These are phyloP conservation scores for Candida loeiensis DNA, from an alignment of 805 yeast species.

Conservation along the genomic window DNA sequence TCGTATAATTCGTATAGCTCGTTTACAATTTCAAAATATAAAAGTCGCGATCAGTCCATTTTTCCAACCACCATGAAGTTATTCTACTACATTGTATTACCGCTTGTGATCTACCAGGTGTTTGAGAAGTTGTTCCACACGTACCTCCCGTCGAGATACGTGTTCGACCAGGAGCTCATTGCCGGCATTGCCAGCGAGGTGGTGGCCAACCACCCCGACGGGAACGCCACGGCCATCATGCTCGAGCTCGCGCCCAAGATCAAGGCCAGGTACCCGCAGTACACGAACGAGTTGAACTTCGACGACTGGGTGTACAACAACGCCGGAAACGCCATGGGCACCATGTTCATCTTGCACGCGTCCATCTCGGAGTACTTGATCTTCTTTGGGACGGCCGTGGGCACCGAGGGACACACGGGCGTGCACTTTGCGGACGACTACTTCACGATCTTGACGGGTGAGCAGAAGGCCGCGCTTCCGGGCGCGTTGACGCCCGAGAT, in stretches of 20 bases:
- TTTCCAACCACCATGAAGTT: constrained; percentile 21
- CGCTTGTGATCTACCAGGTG: constrained; percentile 26
- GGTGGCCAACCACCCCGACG: constrained; percentile 50
- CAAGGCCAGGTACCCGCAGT: constrained; percentile 64
- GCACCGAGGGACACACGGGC: constrained; percentile 96
- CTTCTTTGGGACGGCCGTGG: constrained; percentile 88
- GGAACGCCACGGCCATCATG: constrained; percentile 61
- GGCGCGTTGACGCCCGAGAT: constrained; percentile 60
- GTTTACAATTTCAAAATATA: background rate
- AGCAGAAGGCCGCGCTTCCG: constrained; percentile 70
- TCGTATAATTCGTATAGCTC: background rate
- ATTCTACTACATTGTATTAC: constrained; percentile 19
- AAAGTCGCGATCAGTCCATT: no score
- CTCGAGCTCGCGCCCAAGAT: constrained; percentile 57
- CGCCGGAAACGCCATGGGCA: constrained; percentile 99
- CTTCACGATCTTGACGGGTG: constrained; percentile 83
- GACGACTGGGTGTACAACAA: constrained; percentile 95
- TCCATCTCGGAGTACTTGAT: constrained; percentile 90
- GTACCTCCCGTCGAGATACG: constrained; percentile 69
- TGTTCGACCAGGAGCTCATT: constrained; percentile 65
- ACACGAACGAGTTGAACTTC: constrained; percentile 65
- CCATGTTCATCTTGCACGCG: constrained; percentile 93
- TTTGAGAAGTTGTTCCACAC: constrained; percentile 45
- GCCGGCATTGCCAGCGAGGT: constrained; percentile 56
- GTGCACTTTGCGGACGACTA: constrained; percentile 97